phyloP scores from a whole-genome alignment of 2,329 filamentous ascomycete species.

The Paecilomyces sp. region DNA sequence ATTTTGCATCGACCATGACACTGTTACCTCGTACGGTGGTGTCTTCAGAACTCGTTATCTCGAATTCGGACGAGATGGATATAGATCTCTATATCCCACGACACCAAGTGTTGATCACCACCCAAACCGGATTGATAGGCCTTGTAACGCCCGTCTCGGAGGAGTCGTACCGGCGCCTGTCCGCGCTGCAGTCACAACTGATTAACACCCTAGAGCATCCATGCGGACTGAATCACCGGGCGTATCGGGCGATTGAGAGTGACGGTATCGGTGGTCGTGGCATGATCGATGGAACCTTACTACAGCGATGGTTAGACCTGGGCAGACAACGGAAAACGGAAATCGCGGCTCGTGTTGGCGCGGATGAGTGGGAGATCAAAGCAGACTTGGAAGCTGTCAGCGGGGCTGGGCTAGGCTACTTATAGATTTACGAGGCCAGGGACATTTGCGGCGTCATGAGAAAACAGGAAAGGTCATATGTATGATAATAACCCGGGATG shows the following conservation, averaged over 20 bases:
- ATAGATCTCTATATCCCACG: slow-evolving; percentile 25
- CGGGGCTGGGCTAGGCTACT: slow-evolving; percentile 53
- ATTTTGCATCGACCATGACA: slow-evolving; percentile 66
- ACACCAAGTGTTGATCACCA: slow-evolving; percentile 61
- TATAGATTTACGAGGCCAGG: slow-evolving; percentile 13
- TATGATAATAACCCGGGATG: neutral
- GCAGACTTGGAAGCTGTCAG: slow-evolving; percentile 61
- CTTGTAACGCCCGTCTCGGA: slow-evolving; percentile 73
- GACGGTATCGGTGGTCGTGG: slow-evolving; percentile 49
- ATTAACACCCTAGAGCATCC: slow-evolving; percentile 67
- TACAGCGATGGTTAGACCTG: slow-evolving; percentile 69
- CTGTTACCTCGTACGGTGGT: slow-evolving; percentile 64
- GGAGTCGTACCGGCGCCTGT: slow-evolving; percentile 73
- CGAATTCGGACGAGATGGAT: slow-evolving; percentile 33
- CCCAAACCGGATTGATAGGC: slow-evolving; percentile 67
- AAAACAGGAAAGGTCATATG: neutral
- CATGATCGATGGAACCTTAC: slow-evolving; percentile 70
- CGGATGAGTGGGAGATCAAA: slow-evolving; percentile 58
- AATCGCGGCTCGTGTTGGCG: slow-evolving; percentile 66
- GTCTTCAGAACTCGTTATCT: slow-evolving; percentile 29
- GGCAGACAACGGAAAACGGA: slow-evolving; percentile 64
- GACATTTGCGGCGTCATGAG: neutral
- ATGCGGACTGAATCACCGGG: slow-evolving; percentile 76
- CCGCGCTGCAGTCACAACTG: slow-evolving; percentile 73
- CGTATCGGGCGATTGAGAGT: slow-evolving; percentile 57